phyloP scores from a whole-genome alignment of 768 basidiomycete species.

The Suillus bovinus region DNA sequence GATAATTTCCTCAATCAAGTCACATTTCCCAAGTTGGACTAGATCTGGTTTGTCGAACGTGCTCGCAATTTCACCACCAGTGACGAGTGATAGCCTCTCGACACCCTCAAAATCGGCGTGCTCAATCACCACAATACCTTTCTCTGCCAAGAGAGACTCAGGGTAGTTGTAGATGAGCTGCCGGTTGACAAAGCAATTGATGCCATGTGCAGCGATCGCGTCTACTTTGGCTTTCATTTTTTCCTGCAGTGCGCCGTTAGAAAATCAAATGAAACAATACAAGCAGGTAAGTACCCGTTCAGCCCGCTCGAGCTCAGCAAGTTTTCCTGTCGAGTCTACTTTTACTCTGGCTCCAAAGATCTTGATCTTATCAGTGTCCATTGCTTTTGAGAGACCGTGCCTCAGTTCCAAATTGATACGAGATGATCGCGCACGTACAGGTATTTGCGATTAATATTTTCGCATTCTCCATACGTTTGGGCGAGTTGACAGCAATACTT shows the following conservation, averaged over 20 bases:
- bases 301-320: slow-evolving; percentile 96
- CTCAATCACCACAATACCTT: slow-evolving; percentile 94
- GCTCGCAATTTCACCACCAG: slow-evolving; percentile 95
- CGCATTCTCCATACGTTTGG: slow-evolving; percentile 91
- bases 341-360: slow-evolving; percentile 96
- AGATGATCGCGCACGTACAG: slow-evolving; percentile 51
- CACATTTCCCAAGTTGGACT: slow-evolving; percentile 91
- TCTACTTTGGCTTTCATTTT: slow-evolving; percentile 99
- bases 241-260: slow-evolving; percentile 54
- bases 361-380: slow-evolving; percentile 99
- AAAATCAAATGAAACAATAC: slow-evolving; percentile 1
- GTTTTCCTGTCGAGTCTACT: slow-evolving; percentile 94
- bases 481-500: slow-evolving; percentile 89
- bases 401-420: not conserved
- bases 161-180: slow-evolving; percentile 99
- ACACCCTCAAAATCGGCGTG: slow-evolving; percentile 99
- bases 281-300: slow-evolving; percentile 60
- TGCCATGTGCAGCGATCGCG: slow-evolving; percentile 89
- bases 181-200: slow-evolving; percentile 97
- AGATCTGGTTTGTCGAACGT: slow-evolving; percentile 93
- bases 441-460: slow-evolving; percentile 98
- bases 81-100: slow-evolving; percentile 92
- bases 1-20: slow-evolving; percentile 97
- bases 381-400: slow-evolving; percentile 52
- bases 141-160: slow-evolving; percentile 91